Evolutionary conservation across 495 filamentous ascomycete genomes (phyloP).

Genomic region (Trichoderma gamsii): DNA sequence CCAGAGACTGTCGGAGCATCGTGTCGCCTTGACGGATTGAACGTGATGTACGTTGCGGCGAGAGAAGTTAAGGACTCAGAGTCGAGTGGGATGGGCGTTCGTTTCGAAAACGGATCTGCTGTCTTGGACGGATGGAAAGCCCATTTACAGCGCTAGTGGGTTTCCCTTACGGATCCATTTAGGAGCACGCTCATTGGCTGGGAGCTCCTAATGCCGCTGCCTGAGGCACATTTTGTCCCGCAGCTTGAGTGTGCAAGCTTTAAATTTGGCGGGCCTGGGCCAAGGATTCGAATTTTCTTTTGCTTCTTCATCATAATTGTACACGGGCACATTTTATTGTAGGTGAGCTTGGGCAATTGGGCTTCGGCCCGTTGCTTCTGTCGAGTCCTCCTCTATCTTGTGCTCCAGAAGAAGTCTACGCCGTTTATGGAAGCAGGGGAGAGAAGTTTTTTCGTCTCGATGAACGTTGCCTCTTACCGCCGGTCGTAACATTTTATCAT

Average conservation of each 20-base stretch:
- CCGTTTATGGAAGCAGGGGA: conserved; percentile 57
- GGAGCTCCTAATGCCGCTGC: neutral
- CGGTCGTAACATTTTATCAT: conserved; percentile 47
- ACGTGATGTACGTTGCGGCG: conserved; percentile 24
- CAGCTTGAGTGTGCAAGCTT: neutral
- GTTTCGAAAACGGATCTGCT: conserved; percentile 7
- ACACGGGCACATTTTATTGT: conserved; percentile 82
- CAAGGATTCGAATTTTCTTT: conserved; percentile 27
- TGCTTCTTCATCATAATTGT: conserved; percentile 49
- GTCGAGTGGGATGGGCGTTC: conserved; percentile 18
- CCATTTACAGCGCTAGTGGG: conserved; percentile 10
- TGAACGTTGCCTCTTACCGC: conserved; percentile 55
- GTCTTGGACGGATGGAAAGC: conserved; percentile 4
- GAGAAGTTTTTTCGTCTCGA: conserved; percentile 36
- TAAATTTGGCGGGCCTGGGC: neutral
- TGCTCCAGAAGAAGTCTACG: conserved; percentile 51
- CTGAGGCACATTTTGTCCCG: conserved; percentile 15
- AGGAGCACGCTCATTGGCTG: conserved; percentile 22
- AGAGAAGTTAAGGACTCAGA: conserved; percentile 25
- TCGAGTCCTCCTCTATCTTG: conserved; percentile 58
- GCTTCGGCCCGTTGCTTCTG: conserved; percentile 35
- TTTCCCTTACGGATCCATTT: conserved; percentile 16
- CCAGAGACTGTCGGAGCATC: conserved; percentile 84
- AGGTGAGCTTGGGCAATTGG: conserved; percentile 54
- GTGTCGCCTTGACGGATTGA: conserved; percentile 49